Evolutionary conservation across 441 rosid genomes (phyloP), one percentile per base, ranked within the genome.

Genomic region (Metrosideros polymorpha): DNA sequence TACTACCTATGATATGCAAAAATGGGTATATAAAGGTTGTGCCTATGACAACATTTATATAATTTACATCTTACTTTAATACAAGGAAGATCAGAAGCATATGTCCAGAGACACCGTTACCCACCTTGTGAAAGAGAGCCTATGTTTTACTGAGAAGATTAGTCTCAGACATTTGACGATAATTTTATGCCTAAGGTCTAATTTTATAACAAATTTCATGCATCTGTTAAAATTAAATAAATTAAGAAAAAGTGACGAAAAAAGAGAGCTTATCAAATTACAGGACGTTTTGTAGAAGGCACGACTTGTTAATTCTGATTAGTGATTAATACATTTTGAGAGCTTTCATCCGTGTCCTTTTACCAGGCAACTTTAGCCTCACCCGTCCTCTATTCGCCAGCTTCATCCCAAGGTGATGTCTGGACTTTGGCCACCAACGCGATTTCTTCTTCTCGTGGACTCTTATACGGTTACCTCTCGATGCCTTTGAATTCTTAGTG

Each of bases 351-450:
- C 79, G 49, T 25, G 79, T 4, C 79, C 79, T 39, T 71, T 71
- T 22, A 39, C 9, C 79, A 0, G 49, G 49, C 47, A 39, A 12
- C 79, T 39, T 71, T 39, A 71, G 79, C 79, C 22, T 39, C 49
- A 39, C 17, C 27, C 85, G 49, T 63, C 88, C 63, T 86, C 85
- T 53, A 32, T 42, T 83, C 12, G 45, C 18, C 63, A 86, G 86
- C 56, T 54, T 84, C n/a, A 79, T 75, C 75, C 86, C 84, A 3
- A 85, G 82, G 14, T 25, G 63, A 22, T 53, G 55, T 63, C 82
- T 85, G 83, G 19, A 24, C 85, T 51, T 79, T 43, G 85, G 84
- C 87, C 86, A 87, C 85, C 89, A 84, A n/a, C 51, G 82, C 82
- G 63, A 59, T 57, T 71, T 83, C 53, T 49, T 86, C 76, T 42